Conservation (phyloP, 2,329 filamentous ascomycete genomes). For the Colletotrichum viniferum region DNA sequence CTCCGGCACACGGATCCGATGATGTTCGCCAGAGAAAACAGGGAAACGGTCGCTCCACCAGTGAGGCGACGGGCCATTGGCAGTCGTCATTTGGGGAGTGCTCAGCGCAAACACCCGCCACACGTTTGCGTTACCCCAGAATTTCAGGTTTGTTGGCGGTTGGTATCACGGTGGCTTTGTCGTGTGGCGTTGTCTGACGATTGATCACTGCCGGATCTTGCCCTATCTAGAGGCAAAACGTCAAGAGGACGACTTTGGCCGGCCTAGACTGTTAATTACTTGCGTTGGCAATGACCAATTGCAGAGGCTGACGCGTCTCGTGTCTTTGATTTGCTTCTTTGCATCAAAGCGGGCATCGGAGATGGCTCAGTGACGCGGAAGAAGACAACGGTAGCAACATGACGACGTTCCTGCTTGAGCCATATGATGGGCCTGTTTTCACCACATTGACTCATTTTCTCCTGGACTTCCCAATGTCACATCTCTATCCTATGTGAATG, state of each 20-base stretch:
- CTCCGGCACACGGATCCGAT: conserved; percentile 20
- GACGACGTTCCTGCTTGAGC: not conserved
- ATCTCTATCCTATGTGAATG: not conserved
- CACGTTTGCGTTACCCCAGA: conserved; percentile 1
- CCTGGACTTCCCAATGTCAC: not conserved
- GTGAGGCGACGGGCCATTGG: conserved; percentile 1
- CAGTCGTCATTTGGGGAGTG: conserved; percentile 15
- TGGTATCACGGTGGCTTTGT: conserved; percentile 1
- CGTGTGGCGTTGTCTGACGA: conserved; percentile 6
- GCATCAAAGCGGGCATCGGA: not conserved
- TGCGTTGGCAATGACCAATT: not conserved
- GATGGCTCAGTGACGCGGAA: not conserved
- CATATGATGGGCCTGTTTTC: not conserved
- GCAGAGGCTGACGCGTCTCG: conserved; percentile 1
- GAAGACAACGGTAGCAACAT: not conserved
- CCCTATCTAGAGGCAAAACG: not conserved
- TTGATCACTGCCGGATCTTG: not conserved
- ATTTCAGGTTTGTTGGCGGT: not conserved
- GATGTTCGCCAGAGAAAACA: conserved; percentile 14
- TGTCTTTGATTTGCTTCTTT: not conserved
- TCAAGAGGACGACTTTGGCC: not conserved
- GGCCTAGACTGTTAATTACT: not conserved
- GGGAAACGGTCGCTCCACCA: conserved; percentile 13
- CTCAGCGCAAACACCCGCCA: not conserved
- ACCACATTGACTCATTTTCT: not conserved